Conservation (phyloP, 2,329 filamentous ascomycete species). For the Fusarium camptoceras region DNA sequence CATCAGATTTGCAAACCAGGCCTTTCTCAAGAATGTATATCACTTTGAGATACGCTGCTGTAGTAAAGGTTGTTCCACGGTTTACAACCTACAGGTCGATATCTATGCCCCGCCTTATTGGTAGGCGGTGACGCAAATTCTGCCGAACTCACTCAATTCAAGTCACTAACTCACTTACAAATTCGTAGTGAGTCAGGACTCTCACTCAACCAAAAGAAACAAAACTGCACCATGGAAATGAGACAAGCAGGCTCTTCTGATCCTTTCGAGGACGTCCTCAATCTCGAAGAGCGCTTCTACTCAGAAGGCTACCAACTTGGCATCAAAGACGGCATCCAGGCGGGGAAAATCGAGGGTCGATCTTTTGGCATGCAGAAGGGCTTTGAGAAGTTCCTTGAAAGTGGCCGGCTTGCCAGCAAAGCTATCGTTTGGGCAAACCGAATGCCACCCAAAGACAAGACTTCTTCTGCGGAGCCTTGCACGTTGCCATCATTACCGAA, state of each 20-base stretch:
- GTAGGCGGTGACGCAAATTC: conserved; percentile 48
- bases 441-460: conserved; percentile 53
- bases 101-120: conserved; percentile 43
- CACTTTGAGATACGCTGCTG: neutral
- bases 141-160: conserved; percentile 37
- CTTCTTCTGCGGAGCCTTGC: conserved; percentile 11
- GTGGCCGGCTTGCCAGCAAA: conserved; percentile 82
- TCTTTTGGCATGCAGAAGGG: conserved; percentile 92
- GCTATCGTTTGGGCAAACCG: conserved; percentile 87
- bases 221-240: conserved; percentile 21
- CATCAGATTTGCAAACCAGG: neutral
- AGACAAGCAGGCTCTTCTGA: conserved; percentile 54
- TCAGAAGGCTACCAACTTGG: conserved; percentile 83
- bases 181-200: conserved; percentile 23
- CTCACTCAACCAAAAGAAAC: neutral
- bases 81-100: neutral
- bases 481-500: conserved; percentile 59
- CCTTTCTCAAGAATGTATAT: neutral
- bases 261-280: conserved; percentile 68
- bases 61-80: neutral
- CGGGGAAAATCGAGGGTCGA: conserved; percentile 88
- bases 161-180: conserved; percentile 37
- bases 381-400: conserved; percentile 89
- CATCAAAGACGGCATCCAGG: conserved; percentile 76
- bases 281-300: conserved; percentile 79